Evolutionary conservation across 1,284 basidiomycete species (phyloP), one percentile per base, ranked within the genome.

Genomic region (Pyrrhoderma lamaoense): DNA sequence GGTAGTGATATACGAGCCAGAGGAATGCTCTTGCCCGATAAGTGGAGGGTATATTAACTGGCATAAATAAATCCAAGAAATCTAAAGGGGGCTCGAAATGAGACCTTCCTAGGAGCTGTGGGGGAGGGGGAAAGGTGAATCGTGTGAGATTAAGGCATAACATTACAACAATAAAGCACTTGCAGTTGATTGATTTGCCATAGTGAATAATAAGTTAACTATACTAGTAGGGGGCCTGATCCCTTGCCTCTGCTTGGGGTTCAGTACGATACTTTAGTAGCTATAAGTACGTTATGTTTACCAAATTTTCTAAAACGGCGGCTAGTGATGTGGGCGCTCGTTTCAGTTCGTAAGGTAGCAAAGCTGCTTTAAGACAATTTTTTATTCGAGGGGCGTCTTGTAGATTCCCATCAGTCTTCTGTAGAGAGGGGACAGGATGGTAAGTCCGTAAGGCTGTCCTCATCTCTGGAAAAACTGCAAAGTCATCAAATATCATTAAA

Each of bases 311-410:
- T 19, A 75, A 64, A 23, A 82, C 67, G 44, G 77, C 74, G 21
- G 67, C 64, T 2, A 77, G 73, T 1, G 71, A 74, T 13, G 69
- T 67, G 7, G 77, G 72, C 31, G 70, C 64, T 49, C 64, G 68
- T 58, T 76, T 76, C 36, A 60, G 61, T 56, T 67, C 75, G 67
- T 47, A 60, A 31, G 66, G 63, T 22, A 81, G 64, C 16, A 75
- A 59, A 42, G 74, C 72, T 5, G 73, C 74, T 61, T 82, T 85
- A 47, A 86, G 69, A 34, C 78, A 74, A 50, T 77, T 75, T 62
- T 85, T 86, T 65, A 92, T 85, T 48, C 89, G 74, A 19, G 88
- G 87, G 3, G 86, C 85, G 63, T 91, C 89, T 61, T 89, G 86
- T 55, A 90, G 73, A 64, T 88, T 87, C 14, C 81, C 80, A 51